Base-by-base conservation (phyloP, 208 protist species). In the Trypanosoma platydactyli region DNA sequence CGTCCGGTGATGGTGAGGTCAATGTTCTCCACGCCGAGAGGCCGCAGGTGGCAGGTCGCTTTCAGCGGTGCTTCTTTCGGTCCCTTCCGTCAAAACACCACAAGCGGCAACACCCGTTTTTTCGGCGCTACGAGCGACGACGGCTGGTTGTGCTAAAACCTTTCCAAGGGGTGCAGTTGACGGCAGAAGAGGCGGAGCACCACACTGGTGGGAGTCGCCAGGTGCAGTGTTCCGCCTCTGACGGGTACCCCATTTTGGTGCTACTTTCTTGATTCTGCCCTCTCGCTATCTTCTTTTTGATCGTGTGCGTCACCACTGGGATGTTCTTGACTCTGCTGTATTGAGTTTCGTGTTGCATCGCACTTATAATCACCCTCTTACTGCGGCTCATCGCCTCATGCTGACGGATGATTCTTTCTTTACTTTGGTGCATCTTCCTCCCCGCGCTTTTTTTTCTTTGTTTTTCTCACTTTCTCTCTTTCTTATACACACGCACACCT, bases 161-260 rank as follows among this genome's bases (percentile, higher is more conserved):
- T 13, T 81, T 81, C 42, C 51, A 71, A 54, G 65, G 77, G 60
- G 81, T 83, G 29, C 25, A 46, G 20, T 38, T 89, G n/a, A 57
- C 60, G 25, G 61, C 30, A 12, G 46, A 45, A 35, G 88, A 94
- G 60, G 66, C 45, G 25, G 73, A 54, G 29, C 6, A 13, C 18
- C 22, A 63, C 15, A 5, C 48, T 25, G 5, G 80, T 60, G 56
- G 38, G 1, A 44, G 30, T 46, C n/a, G 40, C 56, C 22, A 25
- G 9, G 55, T 84, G 68, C 62, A 48, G 24, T 87, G 77, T 71
- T 89, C 81, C n/a, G 61, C 83, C 15, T 86, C 87, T 0, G 84
- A 90, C 57, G 80, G 84, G 63, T 93, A 83, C 45, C 87, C 87
- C n/a, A 73, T 93, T 25, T 62, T 93, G 38, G 79, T 86, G 6